Conservation (phyloP, 2,329 filamentous ascomycete genomes). For the Aspergillus clavatus region DNA sequence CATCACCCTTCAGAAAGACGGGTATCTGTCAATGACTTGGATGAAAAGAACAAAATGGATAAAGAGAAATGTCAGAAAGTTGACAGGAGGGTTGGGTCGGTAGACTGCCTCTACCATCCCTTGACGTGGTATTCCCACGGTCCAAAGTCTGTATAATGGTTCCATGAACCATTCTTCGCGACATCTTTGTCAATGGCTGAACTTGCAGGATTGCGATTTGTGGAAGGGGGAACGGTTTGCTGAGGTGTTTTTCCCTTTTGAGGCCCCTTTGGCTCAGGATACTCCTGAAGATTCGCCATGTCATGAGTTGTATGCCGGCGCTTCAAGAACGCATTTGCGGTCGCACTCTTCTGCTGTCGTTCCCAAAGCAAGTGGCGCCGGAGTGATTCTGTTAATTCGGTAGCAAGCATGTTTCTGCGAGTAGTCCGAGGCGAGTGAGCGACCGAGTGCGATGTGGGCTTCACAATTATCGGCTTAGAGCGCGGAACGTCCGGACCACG, state of each 20-base stretch:
- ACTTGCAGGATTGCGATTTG: constrained; percentile 14
- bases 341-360: constrained; percentile 87
- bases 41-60: constrained; percentile 7
- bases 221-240: constrained; percentile 20
- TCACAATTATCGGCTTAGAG: constrained; percentile 76
- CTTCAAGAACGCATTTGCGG: constrained; percentile 82
- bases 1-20: constrained; percentile 9
- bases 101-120: constrained; percentile 61
- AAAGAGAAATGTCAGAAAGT: constrained; percentile 4
- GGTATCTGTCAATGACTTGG: constrained; percentile 5
- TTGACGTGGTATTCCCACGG: constrained; percentile 80
- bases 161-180: constrained; percentile 69
- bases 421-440: constrained; percentile 88
- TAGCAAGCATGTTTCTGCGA: constrained; percentile 89
- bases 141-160: constrained; percentile 79
- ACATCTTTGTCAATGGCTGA: constrained; percentile 53
- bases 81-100: neutral
- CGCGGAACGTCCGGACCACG: constrained; percentile 60
- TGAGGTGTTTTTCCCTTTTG: constrained; percentile 34
- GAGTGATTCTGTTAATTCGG: constrained; percentile 88
- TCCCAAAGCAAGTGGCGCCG: constrained; percentile 91
- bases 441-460: constrained; percentile 62
- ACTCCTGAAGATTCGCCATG: constrained; percentile 80
- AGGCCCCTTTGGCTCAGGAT: constrained; percentile 60
- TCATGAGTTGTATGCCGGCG: constrained; percentile 86